A percentile compares a stretch with the other conserved stretches of the same genome.
phyloP scores from a whole-genome alignment of 495 filamentous ascomycete species.

The Cudoniella acicularis region DNA sequence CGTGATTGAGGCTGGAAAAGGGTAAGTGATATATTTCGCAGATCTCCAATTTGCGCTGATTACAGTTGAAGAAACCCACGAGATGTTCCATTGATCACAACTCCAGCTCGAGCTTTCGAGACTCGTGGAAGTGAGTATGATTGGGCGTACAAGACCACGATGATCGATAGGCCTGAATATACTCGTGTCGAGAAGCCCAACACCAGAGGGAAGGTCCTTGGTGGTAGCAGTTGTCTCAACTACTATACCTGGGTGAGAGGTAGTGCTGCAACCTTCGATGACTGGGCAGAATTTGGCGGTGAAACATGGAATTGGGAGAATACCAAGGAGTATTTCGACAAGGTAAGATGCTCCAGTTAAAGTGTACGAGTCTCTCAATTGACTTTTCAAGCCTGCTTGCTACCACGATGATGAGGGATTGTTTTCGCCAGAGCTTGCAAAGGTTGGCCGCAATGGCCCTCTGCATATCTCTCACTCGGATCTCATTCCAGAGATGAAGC shows the following conservation, averaged over 20 bases:
- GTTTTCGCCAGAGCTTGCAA: slow-evolving; percentile 25
- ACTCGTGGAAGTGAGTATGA: slow-evolving; percentile 48
- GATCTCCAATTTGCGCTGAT: slow-evolving; percentile 55
- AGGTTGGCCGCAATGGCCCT: slow-evolving; percentile 40
- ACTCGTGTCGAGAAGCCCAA: slow-evolving; percentile 60
- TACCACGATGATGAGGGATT: slow-evolving; percentile 49
- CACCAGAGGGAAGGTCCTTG: slow-evolving; percentile 51
- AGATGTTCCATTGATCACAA: slow-evolving; percentile 40
- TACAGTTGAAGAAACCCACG: slow-evolving; percentile 36
- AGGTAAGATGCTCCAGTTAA: slow-evolving; percentile 51
- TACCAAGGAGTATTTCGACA: slow-evolving; percentile 47
- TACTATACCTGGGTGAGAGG: slow-evolving; percentile 41
- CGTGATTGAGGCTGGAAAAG: slow-evolving; percentile 51
- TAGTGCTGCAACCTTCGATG: slow-evolving; percentile 34
- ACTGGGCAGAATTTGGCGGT: slow-evolving; percentile 36
- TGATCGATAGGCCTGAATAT: slow-evolving; percentile 59
- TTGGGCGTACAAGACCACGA: slow-evolving; percentile 61
- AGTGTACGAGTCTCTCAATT: not conserved
- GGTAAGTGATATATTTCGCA: slow-evolving; percentile 55
- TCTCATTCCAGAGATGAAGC: slow-evolving; percentile 47
- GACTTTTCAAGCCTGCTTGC: not conserved
- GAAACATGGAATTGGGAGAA: slow-evolving; percentile 38
- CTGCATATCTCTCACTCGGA: slow-evolving; percentile 53
- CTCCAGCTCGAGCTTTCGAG: slow-evolving; percentile 39
- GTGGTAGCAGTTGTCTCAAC: slow-evolving; percentile 49